Percentiles rank a stretch among this genome's conserved stretches.
These are phyloP conservation scores for Irpex sp. DNA, from an alignment of 1,284 basidiomycete genomes.

Conservation along the genomic window DNA sequence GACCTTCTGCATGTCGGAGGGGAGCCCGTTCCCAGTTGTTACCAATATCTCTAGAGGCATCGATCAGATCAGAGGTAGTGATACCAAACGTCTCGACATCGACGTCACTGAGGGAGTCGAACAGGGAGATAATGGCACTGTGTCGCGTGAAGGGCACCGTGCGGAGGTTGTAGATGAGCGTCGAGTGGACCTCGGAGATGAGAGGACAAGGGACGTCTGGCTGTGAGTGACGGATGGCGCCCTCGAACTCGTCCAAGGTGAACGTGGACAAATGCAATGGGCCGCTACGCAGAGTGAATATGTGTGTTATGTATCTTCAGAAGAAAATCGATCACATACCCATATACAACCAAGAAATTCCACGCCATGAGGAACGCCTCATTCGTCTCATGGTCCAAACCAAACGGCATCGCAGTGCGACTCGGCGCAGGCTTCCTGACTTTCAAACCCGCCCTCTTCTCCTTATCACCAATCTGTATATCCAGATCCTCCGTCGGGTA, in stretches of 20 bases:
- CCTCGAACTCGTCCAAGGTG: constrained; percentile 91
- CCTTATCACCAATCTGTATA: constrained; percentile 70
- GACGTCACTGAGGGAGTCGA: constrained; percentile 39
- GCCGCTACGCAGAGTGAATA: constrained; percentile 47
- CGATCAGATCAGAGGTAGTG: constrained; percentile 52
- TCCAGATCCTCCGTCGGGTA: constrained; percentile 85
- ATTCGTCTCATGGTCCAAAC: constrained; percentile 65
- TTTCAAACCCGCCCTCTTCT: constrained; percentile 73
- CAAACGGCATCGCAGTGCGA: constrained; percentile 68
- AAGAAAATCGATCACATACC: constrained; percentile 46
- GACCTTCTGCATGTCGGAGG: constrained; percentile 58
- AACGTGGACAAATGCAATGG: constrained; percentile 88
- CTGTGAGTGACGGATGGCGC: constrained; percentile 76
- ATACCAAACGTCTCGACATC: constrained; percentile 42
- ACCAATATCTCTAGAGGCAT: constrained; percentile 67
- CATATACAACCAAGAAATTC: constrained; percentile 91
- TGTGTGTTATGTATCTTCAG: background rate
- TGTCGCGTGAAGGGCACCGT: constrained; percentile 73
- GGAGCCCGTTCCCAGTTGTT: constrained; percentile 81
- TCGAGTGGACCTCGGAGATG: constrained; percentile 86
- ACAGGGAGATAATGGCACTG: constrained; percentile 58
- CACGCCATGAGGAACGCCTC: constrained; percentile 87
- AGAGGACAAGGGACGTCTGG: constrained; percentile 72
- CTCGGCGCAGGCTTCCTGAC: constrained; percentile 69
- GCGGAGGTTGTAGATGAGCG: constrained; percentile 84